A percentile compares a stretch with the other conserved stretches of the same genome.
These are phyloP conservation scores for Talaromyces amestolkiae DNA, from an alignment of 2,329 filamentous ascomycete genomes.

Conservation along the genomic window DNA sequence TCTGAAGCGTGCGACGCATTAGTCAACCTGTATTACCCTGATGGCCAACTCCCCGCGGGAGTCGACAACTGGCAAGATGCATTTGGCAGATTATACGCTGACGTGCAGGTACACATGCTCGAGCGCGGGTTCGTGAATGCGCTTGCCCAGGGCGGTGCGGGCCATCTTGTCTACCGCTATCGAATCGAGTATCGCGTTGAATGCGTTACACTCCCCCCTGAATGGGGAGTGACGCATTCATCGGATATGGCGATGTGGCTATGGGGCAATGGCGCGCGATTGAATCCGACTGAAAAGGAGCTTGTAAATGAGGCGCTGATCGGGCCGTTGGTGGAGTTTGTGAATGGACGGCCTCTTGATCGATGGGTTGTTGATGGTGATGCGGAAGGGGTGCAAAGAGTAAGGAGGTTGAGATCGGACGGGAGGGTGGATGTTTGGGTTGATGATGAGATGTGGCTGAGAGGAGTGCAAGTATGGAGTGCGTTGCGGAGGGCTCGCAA, in stretches of 20 bases:
- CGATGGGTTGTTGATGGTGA: constrained; percentile 23
- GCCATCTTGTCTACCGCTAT: constrained; percentile 51
- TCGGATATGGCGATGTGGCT: constrained; percentile 58
- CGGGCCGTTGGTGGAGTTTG: constrained; percentile 31
- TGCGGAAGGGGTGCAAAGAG: constrained; percentile 30
- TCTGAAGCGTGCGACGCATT: constrained; percentile 43
- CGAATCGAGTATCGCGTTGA: constrained; percentile 54
- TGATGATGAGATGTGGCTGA: constrained; percentile 47
- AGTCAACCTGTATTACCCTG: constrained; percentile 46
- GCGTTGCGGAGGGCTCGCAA: constrained; percentile 21
- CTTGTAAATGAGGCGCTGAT: constrained; percentile 35
- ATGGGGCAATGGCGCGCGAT: constrained; percentile 49
- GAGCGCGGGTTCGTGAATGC: constrained; percentile 52
- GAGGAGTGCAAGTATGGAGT: constrained; percentile 51
- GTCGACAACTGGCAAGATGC: constrained; percentile 50
- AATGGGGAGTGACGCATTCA: constrained; percentile 56
- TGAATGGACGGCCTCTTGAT: constrained; percentile 23
- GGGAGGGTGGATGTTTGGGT: constrained; percentile 48
- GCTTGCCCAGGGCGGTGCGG: constrained; percentile 44
- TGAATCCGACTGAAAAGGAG: constrained; percentile 47
- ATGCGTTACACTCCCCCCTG: constrained; percentile 44
- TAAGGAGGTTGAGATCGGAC: constrained; percentile 47
- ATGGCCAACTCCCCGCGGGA: constrained; percentile 36
- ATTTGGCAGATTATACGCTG: constrained; percentile 56
- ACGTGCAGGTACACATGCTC: constrained; percentile 55